Percentiles rank a stretch among this genome's conserved stretches.
Conservation (phyloP, 2,329 filamentous ascomycete species). For the Berkeleyomyces rouxiae region DNA sequence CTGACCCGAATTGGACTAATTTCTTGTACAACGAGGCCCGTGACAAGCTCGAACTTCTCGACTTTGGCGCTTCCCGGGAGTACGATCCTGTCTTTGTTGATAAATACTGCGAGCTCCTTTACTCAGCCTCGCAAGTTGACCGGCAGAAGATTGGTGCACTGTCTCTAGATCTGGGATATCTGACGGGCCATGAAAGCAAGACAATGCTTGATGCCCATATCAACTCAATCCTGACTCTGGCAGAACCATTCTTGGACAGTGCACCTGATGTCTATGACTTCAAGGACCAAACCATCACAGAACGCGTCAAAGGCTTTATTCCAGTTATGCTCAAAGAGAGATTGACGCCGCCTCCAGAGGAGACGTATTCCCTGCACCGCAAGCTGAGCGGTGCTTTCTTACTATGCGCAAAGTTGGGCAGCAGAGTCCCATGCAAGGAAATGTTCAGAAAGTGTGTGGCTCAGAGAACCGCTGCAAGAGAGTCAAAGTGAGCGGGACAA, state of each 20-base stretch:
- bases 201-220: slow-evolving; percentile 83
- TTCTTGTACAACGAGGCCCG: slow-evolving; percentile 71
- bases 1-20: slow-evolving; percentile 98
- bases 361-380: slow-evolving; percentile 89
- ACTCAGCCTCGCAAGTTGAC: slow-evolving; percentile 61
- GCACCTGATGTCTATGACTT: slow-evolving; percentile 86
- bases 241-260: slow-evolving; percentile 67
- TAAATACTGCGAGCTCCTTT: slow-evolving; percentile 64
- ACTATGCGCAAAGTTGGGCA: slow-evolving; percentile 73
- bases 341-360: slow-evolving; percentile 80
- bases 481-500: not conserved
- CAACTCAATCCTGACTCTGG: slow-evolving; percentile 73
- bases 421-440: slow-evolving; percentile 61
- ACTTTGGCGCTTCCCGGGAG: slow-evolving; percentile 85
- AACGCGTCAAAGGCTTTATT: slow-evolving; percentile 74
- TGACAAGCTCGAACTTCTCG: slow-evolving; percentile 70
- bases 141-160: slow-evolving; percentile 44
- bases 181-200: slow-evolving; percentile 75
- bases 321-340: slow-evolving; percentile 86
- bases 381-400: slow-evolving; percentile 93
- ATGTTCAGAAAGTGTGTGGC: slow-evolving; percentile 44
- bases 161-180: slow-evolving; percentile 67
- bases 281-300: slow-evolving; percentile 84
- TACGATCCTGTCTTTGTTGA: slow-evolving; percentile 66
- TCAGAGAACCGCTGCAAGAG: not conserved